Conservation (phyloP, 768 basidiomycete genomes). For the Mycena crocata region DNA sequence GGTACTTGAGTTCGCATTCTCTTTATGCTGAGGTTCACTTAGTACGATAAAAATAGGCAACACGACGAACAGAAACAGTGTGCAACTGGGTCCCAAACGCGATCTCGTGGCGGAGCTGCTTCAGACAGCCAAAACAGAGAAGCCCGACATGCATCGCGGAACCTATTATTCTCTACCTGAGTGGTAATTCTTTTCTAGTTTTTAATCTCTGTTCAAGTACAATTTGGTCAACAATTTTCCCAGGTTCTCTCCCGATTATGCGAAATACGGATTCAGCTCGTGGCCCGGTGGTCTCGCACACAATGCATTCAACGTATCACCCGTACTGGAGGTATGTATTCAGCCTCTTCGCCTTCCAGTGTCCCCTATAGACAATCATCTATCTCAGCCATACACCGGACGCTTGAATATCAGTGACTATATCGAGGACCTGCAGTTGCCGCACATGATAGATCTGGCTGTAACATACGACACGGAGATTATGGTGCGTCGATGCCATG, state of each 20-base stretch:
- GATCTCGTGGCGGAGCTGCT: constrained; percentile 65
- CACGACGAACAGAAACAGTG: constrained; percentile 62
- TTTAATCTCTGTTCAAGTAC: neutral
- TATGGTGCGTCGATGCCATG: constrained; percentile 53
- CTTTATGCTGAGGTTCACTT: neutral
- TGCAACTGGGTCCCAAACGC: constrained; percentile 60
- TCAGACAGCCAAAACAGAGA: constrained; percentile 59
- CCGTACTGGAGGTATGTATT: constrained; percentile 61
- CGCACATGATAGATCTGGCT: constrained; percentile 63
- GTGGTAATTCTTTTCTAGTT: constrained; percentile 47
- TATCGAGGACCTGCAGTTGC: constrained; percentile 60
- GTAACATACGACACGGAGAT: constrained; percentile 63
- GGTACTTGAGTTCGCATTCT: neutral
- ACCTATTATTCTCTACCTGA: constrained; percentile 71
- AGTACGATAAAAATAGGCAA: constrained; percentile 39
- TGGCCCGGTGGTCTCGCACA: constrained; percentile 69
- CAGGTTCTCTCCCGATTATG: constrained; percentile 68
- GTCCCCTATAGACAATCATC: no score
- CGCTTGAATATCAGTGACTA: constrained; percentile 62
- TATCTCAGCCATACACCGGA: constrained; percentile 68
- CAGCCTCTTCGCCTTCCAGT: no score
- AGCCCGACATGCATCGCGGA: constrained; percentile 64
- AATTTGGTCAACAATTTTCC: neutral
- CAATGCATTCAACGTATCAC: constrained; percentile 58
- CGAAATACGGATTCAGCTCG: constrained; percentile 58